Percentiles rank a stretch among this genome's conserved stretches.
phyloP scores from a whole-genome alignment of 352 stramenopile species.

The Blastocystis hominis region DNA sequence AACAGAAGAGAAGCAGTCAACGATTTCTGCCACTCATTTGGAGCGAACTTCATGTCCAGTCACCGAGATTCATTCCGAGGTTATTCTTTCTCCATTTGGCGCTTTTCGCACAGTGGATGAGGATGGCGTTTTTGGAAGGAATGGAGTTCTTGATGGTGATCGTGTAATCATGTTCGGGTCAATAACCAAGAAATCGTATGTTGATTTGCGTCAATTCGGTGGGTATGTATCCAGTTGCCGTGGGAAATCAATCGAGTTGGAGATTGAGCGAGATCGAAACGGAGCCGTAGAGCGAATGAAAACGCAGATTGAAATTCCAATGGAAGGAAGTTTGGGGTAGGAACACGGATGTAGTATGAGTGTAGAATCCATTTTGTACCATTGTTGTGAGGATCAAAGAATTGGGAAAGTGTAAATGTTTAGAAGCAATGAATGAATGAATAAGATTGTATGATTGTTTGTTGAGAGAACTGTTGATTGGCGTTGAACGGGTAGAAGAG shows the following conservation, averaged over 20 bases:
- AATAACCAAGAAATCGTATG: not conserved
- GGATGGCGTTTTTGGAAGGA: not conserved
- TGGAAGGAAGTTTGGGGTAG: not conserved
- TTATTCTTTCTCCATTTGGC: not conserved
- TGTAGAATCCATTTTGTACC: not conserved
- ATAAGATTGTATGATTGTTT: no score
- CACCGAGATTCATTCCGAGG: not conserved
- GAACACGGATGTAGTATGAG: not conserved
- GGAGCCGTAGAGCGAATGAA: not conserved
- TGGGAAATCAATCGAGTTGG: not conserved
- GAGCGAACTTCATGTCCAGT: not conserved
- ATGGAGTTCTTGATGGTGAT: slow-evolving; percentile 16
- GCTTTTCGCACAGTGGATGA: not conserved
- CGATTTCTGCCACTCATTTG: not conserved
- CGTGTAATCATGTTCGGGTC: not conserved
- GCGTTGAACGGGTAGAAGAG: no score
- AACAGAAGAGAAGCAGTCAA: not conserved
- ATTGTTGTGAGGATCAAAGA: not conserved
- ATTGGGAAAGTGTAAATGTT: no score
- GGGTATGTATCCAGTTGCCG: not conserved
- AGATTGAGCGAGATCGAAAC: not conserved
- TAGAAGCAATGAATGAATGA: no score
- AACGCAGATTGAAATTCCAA: not conserved
- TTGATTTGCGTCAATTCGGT: not conserved
- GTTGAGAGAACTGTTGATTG: no score